Evolutionary conservation across 2,329 filamentous ascomycete species (phyloP).

Genomic region (Fusarium sp.): DNA sequence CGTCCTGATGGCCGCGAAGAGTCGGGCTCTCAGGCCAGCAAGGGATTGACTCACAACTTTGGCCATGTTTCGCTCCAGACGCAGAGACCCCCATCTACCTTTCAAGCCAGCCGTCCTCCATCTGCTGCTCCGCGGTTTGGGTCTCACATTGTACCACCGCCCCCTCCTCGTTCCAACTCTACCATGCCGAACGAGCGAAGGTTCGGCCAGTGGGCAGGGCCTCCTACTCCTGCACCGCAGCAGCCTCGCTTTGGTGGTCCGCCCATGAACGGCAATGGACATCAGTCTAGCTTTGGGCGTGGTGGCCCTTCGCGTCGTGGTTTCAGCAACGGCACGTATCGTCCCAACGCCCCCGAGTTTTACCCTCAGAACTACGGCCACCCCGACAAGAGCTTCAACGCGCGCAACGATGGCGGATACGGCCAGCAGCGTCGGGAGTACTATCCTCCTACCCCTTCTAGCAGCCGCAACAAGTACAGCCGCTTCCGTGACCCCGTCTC

Average conservation of each 20-base stretch:
- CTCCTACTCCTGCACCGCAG: slow-evolving; percentile 28
- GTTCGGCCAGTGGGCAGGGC: slow-evolving; percentile 35
- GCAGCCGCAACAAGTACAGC: slow-evolving; percentile 43
- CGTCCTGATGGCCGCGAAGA: slow-evolving; percentile 28
- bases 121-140: slow-evolving; percentile 46
- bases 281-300: slow-evolving; percentile 28
- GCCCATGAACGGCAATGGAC: slow-evolving; percentile 17
- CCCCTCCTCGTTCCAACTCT: slow-evolving; percentile 43
- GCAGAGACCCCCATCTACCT: slow-evolving; percentile 39
- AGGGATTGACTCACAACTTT: slow-evolving; percentile 24
- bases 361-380: slow-evolving; percentile 42
- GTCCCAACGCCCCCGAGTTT: slow-evolving; percentile 48
- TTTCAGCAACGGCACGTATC: slow-evolving; percentile 46
- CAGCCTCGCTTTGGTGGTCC: slow-evolving; percentile 32
- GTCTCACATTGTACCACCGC: slow-evolving; percentile 42
- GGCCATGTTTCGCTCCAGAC: slow-evolving; percentile 26
- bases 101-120: slow-evolving; percentile 39
- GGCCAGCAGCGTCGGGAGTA: slow-evolving; percentile 39
- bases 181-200: slow-evolving; percentile 42
- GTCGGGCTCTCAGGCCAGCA: slow-evolving; percentile 23
- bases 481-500: slow-evolving; percentile 43
- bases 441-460: slow-evolving; percentile 47
- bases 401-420: slow-evolving; percentile 35
- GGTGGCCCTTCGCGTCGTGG: slow-evolving; percentile 44
- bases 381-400: slow-evolving; percentile 33